Evolutionary conservation across 2,329 filamentous ascomycete species (phyloP).

Genomic region (Diaporthe humulicola): DNA sequence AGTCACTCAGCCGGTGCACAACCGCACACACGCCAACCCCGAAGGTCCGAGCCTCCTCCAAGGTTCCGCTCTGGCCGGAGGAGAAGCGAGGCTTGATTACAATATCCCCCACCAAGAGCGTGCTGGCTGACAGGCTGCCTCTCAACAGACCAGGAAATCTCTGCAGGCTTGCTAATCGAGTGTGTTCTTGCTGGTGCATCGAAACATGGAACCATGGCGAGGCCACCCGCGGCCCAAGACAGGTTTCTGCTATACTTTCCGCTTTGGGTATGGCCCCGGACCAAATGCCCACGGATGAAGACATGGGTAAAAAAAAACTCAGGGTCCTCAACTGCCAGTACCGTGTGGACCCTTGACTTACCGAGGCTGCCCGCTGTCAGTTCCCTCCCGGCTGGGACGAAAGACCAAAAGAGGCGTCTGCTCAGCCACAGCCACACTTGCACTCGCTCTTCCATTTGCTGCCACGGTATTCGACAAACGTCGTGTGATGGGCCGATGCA

Average conservation of each 20-base stretch:
- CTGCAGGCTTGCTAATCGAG: neutral
- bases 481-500: neutral
- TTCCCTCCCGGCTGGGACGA: neutral
- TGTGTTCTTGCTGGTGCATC: conserved; percentile 1
- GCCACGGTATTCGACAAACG: conserved; percentile 20
- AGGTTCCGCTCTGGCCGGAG: conserved; percentile 26
- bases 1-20: neutral
- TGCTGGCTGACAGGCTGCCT: conserved; percentile 10
- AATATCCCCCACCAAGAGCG: neutral
- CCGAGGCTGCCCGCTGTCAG: conserved; percentile 27
- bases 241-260: conserved; percentile 29
- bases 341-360: conserved; percentile 4
- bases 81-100: neutral
- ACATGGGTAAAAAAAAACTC: neutral
- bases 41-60: conserved; percentile 13
- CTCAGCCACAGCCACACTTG: conserved; percentile 12
- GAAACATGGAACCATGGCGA: neutral
- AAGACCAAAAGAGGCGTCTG: neutral
- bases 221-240: conserved; percentile 17
- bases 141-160: neutral
- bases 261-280: neutral
- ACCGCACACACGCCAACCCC: conserved; percentile 24
- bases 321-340: conserved; percentile 8
- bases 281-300: neutral
- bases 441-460: neutral